Evolutionary conservation across 306 rosid species (phyloP), one percentile per base, ranked within the genome.

Genomic region (Dalbergia oliveri): DNA sequence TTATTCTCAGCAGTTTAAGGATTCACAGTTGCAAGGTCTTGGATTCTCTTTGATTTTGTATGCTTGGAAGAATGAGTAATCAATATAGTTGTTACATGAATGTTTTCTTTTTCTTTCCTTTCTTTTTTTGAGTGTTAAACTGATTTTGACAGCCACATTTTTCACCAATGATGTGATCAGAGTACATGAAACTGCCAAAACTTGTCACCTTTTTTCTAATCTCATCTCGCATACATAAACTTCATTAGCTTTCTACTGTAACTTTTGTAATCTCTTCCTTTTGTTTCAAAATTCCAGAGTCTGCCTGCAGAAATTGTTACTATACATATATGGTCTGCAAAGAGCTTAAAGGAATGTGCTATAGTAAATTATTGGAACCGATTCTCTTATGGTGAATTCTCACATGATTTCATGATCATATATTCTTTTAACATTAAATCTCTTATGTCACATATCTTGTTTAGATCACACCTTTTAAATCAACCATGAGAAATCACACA

Each of bases 41-140:
- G 94, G 94, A 15, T 94, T 94, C 87, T 91, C 98, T 37, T 88
- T 94, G 43, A 57, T 92, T 68, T 87, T 91, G 86, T 88, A 90
- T 87, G 97, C 95, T 79, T 92, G 98, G 98, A 92, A 85, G 89
- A 88, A 84, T 78, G 97, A 94, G 54, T 85, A 81, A 58, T 60
- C 35, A 14, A 76, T 88, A 84, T 84, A 73, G 50, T 19, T 31
- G 44, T 23, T 79, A 18, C 21, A 9, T 75, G 7, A 12, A 12
- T 51, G 31, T 26, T 26, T 26, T 1, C 63, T 50, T 44, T 70
- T 19, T 50, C 56, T 58, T 5, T 58, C 9, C 8, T 58, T 66
- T 49, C 77, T 66, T 16, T 56, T 47, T 33, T 47, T 58, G 54
- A 49, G 60, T 45, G 35, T 82, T 72, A 3, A 62, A 49, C 74